Base-by-base conservation (phyloP, 202 grass and related monocot species). In the Tripidium arundinaceum region DNA sequence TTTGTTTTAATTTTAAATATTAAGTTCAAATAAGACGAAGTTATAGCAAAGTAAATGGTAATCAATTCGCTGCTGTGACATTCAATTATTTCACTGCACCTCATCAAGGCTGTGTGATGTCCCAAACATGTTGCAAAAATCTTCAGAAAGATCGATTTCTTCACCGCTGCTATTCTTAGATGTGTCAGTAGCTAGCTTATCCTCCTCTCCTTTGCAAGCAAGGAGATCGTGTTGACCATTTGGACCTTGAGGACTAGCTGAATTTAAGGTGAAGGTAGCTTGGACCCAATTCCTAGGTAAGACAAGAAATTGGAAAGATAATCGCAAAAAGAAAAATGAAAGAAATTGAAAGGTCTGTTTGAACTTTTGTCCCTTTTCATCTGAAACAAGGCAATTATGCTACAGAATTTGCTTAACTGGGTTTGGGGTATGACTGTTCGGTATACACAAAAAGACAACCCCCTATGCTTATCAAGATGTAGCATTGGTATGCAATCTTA, bases 231-330 rank as follows among this genome's bases (percentile, higher is more conserved):
- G 65, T 65, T 79, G 60, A 59, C 42, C 59, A 74, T 34, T 73
- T 74, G 45, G 74, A 76, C 25, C 50, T 49, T 75, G 38, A 81
- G 36, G 54, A 85, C 26, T 69, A 36, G 36, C n/a, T 58, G 85
- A 29, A 13, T 81, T 79, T 28, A 81, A 65, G 65, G 43, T 86
- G 75, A 94, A 98, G 28, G 84, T 83, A 86, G 90, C 95, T 89
- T 98, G 95, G 86, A 98, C 91, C 92, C 95, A 98, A 71, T 87
- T 85, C 86, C 95, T 98, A 85, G 37, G 59, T 14, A 76, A 11
- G 19, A 41, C 12, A 26, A 16, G 62, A 71, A 21, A 15, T 24
- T 78, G 19, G n/a, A 78, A 78, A 36, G 18, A 36, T 52, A 52
- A n/a, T 5, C 0, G 4, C 7, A 28, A 29, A 54, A 73, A 34